Evolutionary conservation across 2,329 filamentous ascomycete genomes (phyloP).

Genomic region (Podosphaera xanthii): DNA sequence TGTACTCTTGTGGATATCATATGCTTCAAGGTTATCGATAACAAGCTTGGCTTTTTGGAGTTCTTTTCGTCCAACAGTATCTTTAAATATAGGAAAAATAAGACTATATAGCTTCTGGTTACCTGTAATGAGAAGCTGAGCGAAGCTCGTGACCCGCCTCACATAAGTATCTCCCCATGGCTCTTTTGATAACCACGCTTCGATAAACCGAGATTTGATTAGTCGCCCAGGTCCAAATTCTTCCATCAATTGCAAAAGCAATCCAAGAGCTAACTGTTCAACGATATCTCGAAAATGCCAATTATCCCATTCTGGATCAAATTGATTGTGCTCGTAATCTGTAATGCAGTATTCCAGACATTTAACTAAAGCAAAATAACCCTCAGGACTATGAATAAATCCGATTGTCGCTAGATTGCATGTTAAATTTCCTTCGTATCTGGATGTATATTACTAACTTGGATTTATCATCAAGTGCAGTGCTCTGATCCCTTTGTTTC

Average conservation of each 20-base stretch:
- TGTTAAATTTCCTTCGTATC: constrained; percentile 2
- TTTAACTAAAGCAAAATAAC: constrained; percentile 28
- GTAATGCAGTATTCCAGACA: constrained; percentile 32
- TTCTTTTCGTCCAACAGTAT: constrained; percentile 9
- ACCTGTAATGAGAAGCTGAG: constrained; percentile 9
- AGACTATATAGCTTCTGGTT: constrained; percentile 21
- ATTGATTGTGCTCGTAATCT: constrained; percentile 26
- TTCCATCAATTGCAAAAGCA: constrained; percentile 34
- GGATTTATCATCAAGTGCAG: constrained; percentile 31
- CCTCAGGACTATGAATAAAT: constrained; percentile 12
- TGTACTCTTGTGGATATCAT: constrained; percentile 24
- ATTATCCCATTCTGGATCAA: constrained; percentile 37
- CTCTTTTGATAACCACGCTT: constrained; percentile 53
- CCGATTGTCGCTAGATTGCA: constrained; percentile 6
- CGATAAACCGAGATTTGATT: constrained; percentile 40
- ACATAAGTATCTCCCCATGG: constrained; percentile 38
- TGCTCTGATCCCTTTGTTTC: constrained; percentile 31
- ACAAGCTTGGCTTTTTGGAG: constrained; percentile 13
- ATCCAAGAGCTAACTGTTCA: constrained; percentile 35
- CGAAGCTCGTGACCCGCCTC: constrained; percentile 30
- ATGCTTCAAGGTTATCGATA: constrained; percentile 19
- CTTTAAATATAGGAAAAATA: constrained; percentile 19
- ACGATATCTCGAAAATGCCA: constrained; percentile 37
- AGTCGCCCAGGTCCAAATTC: constrained; percentile 28
- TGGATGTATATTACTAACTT: constrained; percentile 15